phyloP scores from a whole-genome alignment of 2,329 filamentous ascomycete genomes.

The Diaporthe citri region DNA sequence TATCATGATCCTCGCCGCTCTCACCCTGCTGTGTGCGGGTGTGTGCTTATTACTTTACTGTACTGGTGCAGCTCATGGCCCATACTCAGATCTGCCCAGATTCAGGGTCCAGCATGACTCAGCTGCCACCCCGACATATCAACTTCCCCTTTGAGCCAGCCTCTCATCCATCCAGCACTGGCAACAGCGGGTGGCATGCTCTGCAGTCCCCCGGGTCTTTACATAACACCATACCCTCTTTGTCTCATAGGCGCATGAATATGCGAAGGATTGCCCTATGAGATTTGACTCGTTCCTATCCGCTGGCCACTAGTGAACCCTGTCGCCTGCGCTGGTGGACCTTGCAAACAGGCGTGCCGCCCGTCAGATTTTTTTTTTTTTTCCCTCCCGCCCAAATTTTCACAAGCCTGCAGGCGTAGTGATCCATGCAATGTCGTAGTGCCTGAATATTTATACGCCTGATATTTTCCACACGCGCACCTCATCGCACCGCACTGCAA shows the following conservation, averaged over 20 bases:
- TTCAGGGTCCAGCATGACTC: constrained; percentile 30
- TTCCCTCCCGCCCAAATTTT: constrained; percentile 25
- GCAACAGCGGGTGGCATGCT: background rate
- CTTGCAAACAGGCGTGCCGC: constrained; percentile 16
- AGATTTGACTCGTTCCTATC: constrained; percentile 32
- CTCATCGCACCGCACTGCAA: background rate
- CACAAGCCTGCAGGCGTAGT: constrained; percentile 10
- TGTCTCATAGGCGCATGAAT: constrained; percentile 20
- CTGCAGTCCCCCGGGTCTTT: background rate
- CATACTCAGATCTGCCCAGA: background rate
- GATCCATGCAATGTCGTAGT: constrained; percentile 31
- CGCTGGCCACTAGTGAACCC: constrained; percentile 26
- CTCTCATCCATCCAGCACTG: background rate
- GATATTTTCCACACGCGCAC: background rate
- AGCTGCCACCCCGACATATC: constrained; percentile 29
- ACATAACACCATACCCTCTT: constrained; percentile 6
- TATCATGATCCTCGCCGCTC: background rate
- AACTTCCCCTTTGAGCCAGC: constrained; percentile 24
- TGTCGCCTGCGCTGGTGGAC: constrained; percentile 26
- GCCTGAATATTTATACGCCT: constrained; percentile 32
- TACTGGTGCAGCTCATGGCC: background rate
- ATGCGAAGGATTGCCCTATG: constrained; percentile 10
- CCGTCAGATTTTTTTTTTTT: constrained; percentile 37
- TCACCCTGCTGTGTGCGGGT: background rate
- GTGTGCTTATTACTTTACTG: no score